A percentile compares a stretch with the other conserved stretches of the same genome.
Conservation (phyloP, 192 early-diverging fungal species). For the Coemansia sp. region DNA sequence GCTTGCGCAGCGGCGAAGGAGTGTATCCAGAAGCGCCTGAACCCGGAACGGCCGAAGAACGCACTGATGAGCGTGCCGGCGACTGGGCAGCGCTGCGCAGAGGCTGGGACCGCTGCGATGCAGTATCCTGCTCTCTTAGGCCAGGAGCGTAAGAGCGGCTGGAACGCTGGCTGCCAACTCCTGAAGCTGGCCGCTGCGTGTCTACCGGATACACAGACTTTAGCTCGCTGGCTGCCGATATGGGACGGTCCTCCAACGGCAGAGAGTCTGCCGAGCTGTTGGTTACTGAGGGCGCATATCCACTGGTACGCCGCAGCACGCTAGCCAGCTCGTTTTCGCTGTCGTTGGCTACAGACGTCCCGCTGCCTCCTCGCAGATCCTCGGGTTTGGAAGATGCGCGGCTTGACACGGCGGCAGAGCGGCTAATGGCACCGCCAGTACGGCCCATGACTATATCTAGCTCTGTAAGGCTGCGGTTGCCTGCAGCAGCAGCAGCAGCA, state of each 20-base stretch:
- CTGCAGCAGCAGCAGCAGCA: background rate
- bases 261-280: conserved; percentile 34
- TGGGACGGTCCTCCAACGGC: conserved; percentile 18
- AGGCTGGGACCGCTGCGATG: conserved; percentile 5
- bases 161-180: conserved; percentile 10
- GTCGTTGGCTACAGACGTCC: conserved; percentile 27
- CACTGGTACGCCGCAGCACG: conserved; percentile 50
- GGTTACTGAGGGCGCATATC: conserved; percentile 32
- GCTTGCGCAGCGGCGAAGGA: conserved; percentile 31
- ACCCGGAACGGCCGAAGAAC: conserved; percentile 11
- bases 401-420: conserved; percentile 12
- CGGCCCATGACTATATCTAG: conserved; percentile 53
- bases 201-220: conserved; percentile 32
- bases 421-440: conserved; percentile 27
- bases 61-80: conserved; percentile 18
- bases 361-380: conserved; percentile 41
- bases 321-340: conserved; percentile 47
- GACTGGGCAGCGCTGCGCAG: conserved; percentile 13
- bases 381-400: conserved; percentile 6
- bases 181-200: conserved; percentile 12
- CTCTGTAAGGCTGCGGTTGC: conserved; percentile 39
- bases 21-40: conserved; percentile 13
- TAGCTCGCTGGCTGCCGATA: conserved; percentile 32
- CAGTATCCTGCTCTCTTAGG: conserved; percentile 10
- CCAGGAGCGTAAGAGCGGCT: conserved; percentile 7